Evolutionary conservation across 441 rosid genomes (phyloP).

Genomic region (Brassica balearica): DNA sequence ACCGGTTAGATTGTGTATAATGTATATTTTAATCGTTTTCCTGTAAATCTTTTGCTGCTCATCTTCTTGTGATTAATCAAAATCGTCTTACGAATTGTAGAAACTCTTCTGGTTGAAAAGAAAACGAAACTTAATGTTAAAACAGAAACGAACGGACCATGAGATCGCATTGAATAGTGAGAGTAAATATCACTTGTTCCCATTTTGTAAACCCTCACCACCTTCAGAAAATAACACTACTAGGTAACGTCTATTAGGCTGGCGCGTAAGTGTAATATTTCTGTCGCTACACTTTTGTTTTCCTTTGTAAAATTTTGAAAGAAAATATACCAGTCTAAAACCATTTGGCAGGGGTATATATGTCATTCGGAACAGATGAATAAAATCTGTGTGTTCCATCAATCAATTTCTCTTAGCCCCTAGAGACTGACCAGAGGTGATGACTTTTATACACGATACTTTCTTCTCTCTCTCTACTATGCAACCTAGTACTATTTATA

Average conservation of each 20-base stretch:
- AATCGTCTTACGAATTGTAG: not conserved
- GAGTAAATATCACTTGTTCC: not conserved
- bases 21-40: not conserved
- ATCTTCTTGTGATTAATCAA: not conserved
- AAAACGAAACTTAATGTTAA: not conserved
- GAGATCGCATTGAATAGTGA: not conserved
- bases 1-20: not conserved
- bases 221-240: not conserved
- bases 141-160: not conserved
- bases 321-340: not conserved
- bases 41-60: not conserved
- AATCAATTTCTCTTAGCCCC: conserved; percentile 41
- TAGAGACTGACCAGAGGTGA: conserved; percentile 39
- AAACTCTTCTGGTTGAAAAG: not conserved
- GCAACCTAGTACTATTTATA: not conserved
- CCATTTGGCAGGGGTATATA: not conserved
- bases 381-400: conserved; percentile 37
- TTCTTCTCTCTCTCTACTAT: not conserved
- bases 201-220: not conserved
- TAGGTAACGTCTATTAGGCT: not conserved
- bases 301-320: not conserved
- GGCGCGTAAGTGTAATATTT: conserved; percentile 7
- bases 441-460: conserved; percentile 44
- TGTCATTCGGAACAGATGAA: conserved; percentile 30
- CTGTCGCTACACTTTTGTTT: not conserved